These are phyloP conservation scores for Pythium sp. DNA, from an alignment of 352 stramenopile species.

Conservation along the genomic window DNA sequence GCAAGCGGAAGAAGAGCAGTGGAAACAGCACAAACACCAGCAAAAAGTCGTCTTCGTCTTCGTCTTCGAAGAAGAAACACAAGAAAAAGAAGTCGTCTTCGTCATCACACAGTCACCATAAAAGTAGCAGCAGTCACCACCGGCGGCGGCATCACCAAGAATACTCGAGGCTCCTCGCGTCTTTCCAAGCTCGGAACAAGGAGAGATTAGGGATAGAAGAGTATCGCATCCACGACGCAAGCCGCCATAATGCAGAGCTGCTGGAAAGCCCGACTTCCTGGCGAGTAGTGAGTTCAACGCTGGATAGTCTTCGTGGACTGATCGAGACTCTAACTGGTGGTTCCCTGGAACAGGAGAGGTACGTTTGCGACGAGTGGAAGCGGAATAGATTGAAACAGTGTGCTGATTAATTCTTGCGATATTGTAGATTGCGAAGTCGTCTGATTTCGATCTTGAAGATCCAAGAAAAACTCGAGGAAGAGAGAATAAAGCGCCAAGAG, in stretches of 20 bases:
- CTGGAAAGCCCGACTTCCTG: conserved; percentile 57
- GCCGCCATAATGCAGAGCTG: conserved; percentile 24
- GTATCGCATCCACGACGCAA: conserved; percentile 34
- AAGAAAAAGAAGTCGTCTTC: conserved; percentile 70
- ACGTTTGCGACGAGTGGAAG: neutral
- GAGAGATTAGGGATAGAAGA: conserved; percentile 63
- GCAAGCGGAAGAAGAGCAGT: conserved; percentile 42
- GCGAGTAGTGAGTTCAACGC: conserved; percentile 68
- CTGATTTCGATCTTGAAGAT: conserved; percentile 80
- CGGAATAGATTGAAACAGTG: neutral
- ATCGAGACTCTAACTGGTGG: conserved; percentile 53
- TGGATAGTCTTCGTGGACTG: conserved; percentile 58
- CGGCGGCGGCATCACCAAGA: conserved; percentile 63
- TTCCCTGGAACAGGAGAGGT: conserved; percentile 76
- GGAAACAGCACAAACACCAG: conserved; percentile 50
- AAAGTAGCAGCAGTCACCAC: conserved; percentile 43
- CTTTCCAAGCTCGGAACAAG: conserved; percentile 54
- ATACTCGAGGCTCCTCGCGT: conserved; percentile 60
- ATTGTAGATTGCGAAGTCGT: conserved; percentile 50
- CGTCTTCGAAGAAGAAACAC: conserved; percentile 54
- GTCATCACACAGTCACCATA: conserved; percentile 50
- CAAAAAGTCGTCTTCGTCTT: conserved; percentile 59
- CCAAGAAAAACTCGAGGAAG: conserved; percentile 65
- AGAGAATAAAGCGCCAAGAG: conserved; percentile 67
- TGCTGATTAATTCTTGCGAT: neutral